Percentiles rank a stretch among this genome's conserved stretches.
Conservation (phyloP, 1,139 yeast species). For the Diutina mesorugosa region DNA sequence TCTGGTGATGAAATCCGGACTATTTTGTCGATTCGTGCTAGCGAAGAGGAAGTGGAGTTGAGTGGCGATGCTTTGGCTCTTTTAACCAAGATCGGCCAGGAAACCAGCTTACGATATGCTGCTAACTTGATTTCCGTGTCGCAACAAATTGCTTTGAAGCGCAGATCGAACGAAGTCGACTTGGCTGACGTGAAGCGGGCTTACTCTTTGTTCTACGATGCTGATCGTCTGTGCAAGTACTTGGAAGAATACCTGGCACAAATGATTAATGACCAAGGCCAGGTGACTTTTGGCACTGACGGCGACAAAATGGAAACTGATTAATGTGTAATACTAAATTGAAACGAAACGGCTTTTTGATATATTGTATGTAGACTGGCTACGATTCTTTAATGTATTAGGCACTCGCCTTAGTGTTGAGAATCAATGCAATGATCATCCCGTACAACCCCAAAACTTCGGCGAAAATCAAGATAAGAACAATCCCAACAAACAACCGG, state of each 20-base stretch:
- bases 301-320: constrained; percentile 42
- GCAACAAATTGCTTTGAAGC: constrained; percentile 70
- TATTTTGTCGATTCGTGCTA: constrained; percentile 82
- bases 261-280: constrained; percentile 63
- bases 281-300: constrained; percentile 36
- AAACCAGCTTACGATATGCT: constrained; percentile 88
- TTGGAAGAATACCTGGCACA: constrained; percentile 56
- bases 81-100: constrained; percentile 84
- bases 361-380: background rate
- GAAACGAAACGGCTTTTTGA: background rate
- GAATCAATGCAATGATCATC: constrained; percentile 78
- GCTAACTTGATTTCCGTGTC: constrained; percentile 84
- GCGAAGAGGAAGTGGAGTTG: constrained; percentile 89
- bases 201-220: constrained; percentile 76
- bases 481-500: constrained; percentile 86
- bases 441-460: constrained; percentile 97
- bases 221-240: constrained; percentile 74
- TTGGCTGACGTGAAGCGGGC: constrained; percentile 80
- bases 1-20: constrained; percentile 72
- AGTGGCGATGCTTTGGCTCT: constrained; percentile 75
- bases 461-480: constrained; percentile 91
- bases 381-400: background rate
- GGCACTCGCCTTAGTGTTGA: constrained; percentile 66
- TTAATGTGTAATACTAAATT: constrained; percentile 4
- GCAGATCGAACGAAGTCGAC: constrained; percentile 61